Base-by-base conservation (phyloP, 2,329 filamentous ascomycete genomes). In the Aspergillus awamori region DNA sequence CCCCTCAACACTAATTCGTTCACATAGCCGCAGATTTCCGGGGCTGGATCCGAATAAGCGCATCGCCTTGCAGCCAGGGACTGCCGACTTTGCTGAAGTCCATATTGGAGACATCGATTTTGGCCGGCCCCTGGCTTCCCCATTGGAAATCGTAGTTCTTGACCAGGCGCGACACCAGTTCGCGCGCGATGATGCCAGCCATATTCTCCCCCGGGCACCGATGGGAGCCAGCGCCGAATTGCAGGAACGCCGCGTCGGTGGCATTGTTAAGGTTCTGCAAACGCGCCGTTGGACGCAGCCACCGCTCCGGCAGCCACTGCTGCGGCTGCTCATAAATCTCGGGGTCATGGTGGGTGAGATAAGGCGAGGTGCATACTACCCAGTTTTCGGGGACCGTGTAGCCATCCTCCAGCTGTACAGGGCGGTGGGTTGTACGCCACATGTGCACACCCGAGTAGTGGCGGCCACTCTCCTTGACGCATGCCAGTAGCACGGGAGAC, bases 51-150 rank as follows among this genome's bases (percentile, higher is more conserved):
- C 43, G 55, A 57, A 57, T 57, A 20, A 28, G 41, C 24, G 48
- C 55, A 33, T 57, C 55, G 10, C 55, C 45, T 30, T 36, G 33
- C 43, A 57, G 38, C 55, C 55, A 57, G 8, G 55, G 55, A 39
- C 55, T 57, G n/a, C 55, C 55, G n/a, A 57, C 55, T 49, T 57
- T 57, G 2, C 41, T 47, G 39, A 57, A 57, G 22, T 57, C 55
- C 43, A 57, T 17, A n/a, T 13, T 15, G 11, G 53, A 8, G 2
- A 41, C 43, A 20, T 55, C 53, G 4, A 45, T 17, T 24, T 55
- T 22, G 17, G 53, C n/a, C 38, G 24, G 17, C 2, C 53, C 53
- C 4, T 28, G 22, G 11, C 11, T 4, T 5, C 53, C 53, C 53
- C 24, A 55, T 24, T 55, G 33, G 8, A 55, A 28, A 13, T 55